phyloP scores from a whole-genome alignment of 2,329 filamentous ascomycete genomes.

The Diaporthe citri region DNA sequence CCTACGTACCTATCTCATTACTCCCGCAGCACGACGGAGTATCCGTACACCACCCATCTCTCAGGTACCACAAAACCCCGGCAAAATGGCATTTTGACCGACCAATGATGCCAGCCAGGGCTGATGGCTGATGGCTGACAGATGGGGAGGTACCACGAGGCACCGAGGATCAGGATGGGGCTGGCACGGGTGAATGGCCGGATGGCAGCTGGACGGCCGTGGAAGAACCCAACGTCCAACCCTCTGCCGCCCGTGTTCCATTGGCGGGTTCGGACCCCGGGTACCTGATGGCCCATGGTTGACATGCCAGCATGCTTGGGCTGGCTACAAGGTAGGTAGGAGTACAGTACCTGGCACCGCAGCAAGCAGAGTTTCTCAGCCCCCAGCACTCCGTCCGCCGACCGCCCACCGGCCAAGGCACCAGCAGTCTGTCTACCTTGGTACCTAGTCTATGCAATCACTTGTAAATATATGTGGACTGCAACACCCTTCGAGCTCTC shows the following conservation, averaged over 20 bases:
- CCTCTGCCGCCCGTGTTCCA: background rate
- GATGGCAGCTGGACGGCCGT: background rate
- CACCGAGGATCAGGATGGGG: constrained; percentile 6
- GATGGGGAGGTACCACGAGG: constrained; percentile 14
- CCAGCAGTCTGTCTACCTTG: background rate
- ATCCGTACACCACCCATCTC: background rate
- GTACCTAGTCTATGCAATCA: too few species aligned
- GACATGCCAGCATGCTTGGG: background rate
- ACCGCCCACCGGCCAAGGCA: background rate
- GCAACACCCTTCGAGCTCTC: background rate
- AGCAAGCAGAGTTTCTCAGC: background rate
- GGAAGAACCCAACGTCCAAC: background rate
- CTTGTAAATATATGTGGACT: background rate
- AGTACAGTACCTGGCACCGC: background rate
- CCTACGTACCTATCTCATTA: background rate
- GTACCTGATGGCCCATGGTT: constrained; percentile 5
- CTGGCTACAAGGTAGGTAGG: background rate
- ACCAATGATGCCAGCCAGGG: background rate
- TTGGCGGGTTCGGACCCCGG: constrained; percentile 20
- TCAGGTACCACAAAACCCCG: background rate
- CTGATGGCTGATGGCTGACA: constrained; percentile 12
- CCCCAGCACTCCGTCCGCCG: too few species aligned
- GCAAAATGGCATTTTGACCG: background rate
- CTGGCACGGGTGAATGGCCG: background rate
- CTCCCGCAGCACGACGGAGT: background rate